Evolutionary conservation across 2,329 filamentous ascomycete genomes (phyloP).

Genomic region (Sporothrix schenckii): DNA sequence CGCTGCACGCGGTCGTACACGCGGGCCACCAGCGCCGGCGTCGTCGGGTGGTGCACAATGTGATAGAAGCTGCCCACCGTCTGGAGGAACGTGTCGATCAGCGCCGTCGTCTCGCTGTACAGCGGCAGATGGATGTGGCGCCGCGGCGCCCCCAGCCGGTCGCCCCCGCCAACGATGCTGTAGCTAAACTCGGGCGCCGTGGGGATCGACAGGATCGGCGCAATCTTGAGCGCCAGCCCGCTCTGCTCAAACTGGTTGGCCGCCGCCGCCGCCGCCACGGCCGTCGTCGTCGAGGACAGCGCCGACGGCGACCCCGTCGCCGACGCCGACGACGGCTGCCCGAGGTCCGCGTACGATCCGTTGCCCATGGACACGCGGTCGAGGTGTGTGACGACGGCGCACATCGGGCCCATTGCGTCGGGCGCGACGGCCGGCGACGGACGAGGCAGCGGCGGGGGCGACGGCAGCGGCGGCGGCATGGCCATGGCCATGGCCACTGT

Average conservation of each 20-base stretch:
- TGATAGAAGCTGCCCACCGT: conserved; percentile 28
- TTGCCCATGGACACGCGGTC: conserved; percentile 32
- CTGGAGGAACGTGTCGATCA: background rate
- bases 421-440: background rate
- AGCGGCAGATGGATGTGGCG: conserved; percentile 24
- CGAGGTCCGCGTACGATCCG: conserved; percentile 12
- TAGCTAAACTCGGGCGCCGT: conserved; percentile 20
- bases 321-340: background rate
- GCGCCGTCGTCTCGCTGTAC: conserved; percentile 10
- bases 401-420: conserved; percentile 22
- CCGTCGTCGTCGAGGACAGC: conserved; percentile 2
- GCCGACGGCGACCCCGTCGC: background rate
- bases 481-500: too few relatives aligned
- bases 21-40: background rate
- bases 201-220: conserved; percentile 14
- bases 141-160: conserved; percentile 6
- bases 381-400: conserved; percentile 27
- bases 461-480: background rate
- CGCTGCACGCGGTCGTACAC: conserved; percentile 23
- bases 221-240: conserved; percentile 10
- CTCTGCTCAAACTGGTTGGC: background rate
- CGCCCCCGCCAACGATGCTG: conserved; percentile 11
- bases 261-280: background rate
- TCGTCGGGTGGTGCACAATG: conserved; percentile 29
- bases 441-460: background rate